Evolutionary conservation across 805 yeast genomes (phyloP).

Genomic region (Ogataea trehalophila): DNA sequence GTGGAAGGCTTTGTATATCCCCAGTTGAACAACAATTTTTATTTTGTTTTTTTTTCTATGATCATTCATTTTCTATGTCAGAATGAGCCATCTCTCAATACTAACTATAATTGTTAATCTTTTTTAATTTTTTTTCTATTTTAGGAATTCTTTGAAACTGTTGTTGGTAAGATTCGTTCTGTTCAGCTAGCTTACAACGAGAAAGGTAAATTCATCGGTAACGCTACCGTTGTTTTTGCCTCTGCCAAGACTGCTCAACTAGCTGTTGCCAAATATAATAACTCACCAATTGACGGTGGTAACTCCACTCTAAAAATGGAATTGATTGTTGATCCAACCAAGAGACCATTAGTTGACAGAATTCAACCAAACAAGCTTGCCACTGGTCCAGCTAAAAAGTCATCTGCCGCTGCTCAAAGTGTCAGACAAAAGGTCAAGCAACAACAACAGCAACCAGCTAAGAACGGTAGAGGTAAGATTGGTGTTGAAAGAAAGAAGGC

Average conservation of each 20-base stretch:
- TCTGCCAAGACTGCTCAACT: slow-evolving; percentile 62
- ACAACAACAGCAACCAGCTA: slow-evolving; percentile 37
- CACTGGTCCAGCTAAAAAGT: slow-evolving; percentile 5
- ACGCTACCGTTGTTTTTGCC: slow-evolving; percentile 80
- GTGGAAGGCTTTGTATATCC: too few species aligned
- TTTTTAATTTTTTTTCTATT: slow-evolving; percentile 7
- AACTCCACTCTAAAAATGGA: slow-evolving; percentile 70
- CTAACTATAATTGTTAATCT: background rate
- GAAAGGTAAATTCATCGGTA: slow-evolving; percentile 87
- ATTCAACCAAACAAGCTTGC: slow-evolving; percentile 44
- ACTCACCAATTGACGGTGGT: slow-evolving; percentile 92
- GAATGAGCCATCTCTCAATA: background rate
- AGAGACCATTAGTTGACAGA: slow-evolving; percentile 70
- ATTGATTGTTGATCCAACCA: slow-evolving; percentile 79
- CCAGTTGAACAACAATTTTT: too few species aligned
- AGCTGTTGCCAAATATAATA: slow-evolving; percentile 82
- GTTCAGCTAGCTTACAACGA: slow-evolving; percentile 76
- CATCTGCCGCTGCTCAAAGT: slow-evolving; percentile 12
- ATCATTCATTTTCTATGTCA: background rate
- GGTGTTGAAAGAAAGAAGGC: slow-evolving; percentile 42
- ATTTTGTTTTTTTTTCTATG: too few species aligned
- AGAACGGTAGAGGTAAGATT: slow-evolving; percentile 1
- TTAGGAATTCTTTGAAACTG: slow-evolving; percentile 84
- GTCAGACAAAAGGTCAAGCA: slow-evolving; percentile 6
- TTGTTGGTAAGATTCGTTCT: slow-evolving; percentile 78